Base-by-base conservation (phyloP, 345 rosid genomes). In the Garcia nutans region DNA sequence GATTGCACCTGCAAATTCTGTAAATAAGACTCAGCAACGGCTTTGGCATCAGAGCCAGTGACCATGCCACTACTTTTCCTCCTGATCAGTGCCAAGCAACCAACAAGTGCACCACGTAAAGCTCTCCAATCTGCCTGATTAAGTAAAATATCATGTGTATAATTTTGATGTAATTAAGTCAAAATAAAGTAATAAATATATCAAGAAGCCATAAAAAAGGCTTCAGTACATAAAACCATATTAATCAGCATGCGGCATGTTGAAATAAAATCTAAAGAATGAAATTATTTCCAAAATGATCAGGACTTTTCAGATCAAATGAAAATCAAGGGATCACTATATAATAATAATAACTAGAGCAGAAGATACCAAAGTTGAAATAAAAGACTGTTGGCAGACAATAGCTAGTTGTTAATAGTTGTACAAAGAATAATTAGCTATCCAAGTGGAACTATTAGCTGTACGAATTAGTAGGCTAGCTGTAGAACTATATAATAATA, bases 61-160 rank as follows among this genome's bases (percentile, higher is more conserved):
- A 90, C 89, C 60, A 75, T 26, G 76, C 93, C 97, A 57, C 75
- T 77, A 54, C 76, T 82, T 72, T 81, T 92, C 86, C 97, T 89
- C 82, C 81, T 87, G 70, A 90, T 28, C 70, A 96, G 70, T 52
- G 92, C 93, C 91, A 93, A 89, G 79, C 99, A 93, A 85, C 98
- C 98, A 83, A 88, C 82, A 81, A 96, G 89, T 26, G 97, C 94
- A 73, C 98, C 99, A 24, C 89, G 92, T 77, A 91, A 49, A 68
- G 93, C 89, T 87, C 85, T 89, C 99, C 99, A 93, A 77, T 96
- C 99, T 85, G 88, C 96, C 99, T 96, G 93, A 83, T 77, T 65
- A 84, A 83, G 71, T 50, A 74, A 60, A 68, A 75, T 63, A 77
- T 80, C 85, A 77, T 80, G 72, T 68, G 74, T 57, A 75, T 60